Evolutionary conservation across 2,329 filamentous ascomycete genomes (phyloP).

Genomic region (Exophiala spinifera): DNA sequence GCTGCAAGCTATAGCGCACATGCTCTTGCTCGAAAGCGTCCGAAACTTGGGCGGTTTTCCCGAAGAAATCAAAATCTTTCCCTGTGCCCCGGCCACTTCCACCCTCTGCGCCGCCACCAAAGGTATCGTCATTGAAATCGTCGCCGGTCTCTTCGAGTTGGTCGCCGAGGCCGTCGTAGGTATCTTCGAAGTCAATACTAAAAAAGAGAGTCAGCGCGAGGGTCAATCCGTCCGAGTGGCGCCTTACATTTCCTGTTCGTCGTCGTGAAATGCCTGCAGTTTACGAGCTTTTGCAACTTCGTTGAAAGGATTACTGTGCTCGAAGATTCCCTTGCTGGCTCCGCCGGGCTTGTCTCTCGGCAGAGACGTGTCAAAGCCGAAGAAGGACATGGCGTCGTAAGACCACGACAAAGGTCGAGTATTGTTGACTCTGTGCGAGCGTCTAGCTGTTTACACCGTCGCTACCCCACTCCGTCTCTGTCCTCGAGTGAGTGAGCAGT

Average conservation of each 20-base stretch:
- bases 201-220: constrained; percentile 32
- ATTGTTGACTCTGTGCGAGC: background rate
- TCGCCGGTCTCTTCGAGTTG: constrained; percentile 89
- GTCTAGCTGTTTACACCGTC: background rate
- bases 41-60: constrained; percentile 81
- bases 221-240: background rate
- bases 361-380: constrained; percentile 74
- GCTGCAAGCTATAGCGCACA: constrained; percentile 73
- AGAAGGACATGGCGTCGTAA: constrained; percentile 71
- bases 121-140: constrained; percentile 95
- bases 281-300: constrained; percentile 62
- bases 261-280: constrained; percentile 43
- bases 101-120: constrained; percentile 56
- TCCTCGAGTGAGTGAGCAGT: constrained; percentile 23
- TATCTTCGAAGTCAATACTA: constrained; percentile 89
- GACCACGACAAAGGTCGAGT: background rate
- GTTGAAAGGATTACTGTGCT: constrained; percentile 85
- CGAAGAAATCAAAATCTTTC: constrained; percentile 97
- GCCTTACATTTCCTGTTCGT: constrained; percentile 59
- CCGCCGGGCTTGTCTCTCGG: constrained; percentile 50
- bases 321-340: constrained; percentile 69
- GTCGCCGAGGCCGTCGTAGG: constrained; percentile 91
- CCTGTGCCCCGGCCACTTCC: constrained; percentile 54
- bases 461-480: constrained; percentile 25
- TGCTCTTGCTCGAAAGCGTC: constrained; percentile 89